These are phyloP conservation scores for Tetratostichococcus sp. DNA, from an alignment of 139 green algal genomes.

Conservation along the genomic window DNA sequence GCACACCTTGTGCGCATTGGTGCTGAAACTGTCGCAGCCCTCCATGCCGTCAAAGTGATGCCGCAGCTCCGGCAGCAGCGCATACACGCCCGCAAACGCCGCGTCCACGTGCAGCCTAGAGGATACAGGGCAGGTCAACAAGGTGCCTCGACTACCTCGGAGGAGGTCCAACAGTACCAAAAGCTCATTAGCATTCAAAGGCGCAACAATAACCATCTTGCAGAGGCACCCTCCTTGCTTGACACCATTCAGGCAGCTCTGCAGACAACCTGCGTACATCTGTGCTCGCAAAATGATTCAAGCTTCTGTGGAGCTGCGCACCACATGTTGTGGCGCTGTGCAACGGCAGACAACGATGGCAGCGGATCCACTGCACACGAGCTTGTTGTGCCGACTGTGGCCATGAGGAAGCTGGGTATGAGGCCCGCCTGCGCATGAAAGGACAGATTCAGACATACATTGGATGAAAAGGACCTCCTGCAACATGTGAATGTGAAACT, in stretches of 20 bases:
- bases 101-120: conserved; percentile 76
- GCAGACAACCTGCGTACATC: not conserved
- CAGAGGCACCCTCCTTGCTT: too few species aligned
- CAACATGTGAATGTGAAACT: too few species aligned
- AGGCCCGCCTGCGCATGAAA: conserved; percentile 31
- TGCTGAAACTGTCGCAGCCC: conserved; percentile 42
- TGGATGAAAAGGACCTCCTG: too few species aligned
- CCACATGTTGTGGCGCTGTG: conserved; percentile 18
- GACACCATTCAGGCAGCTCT: too few species aligned
- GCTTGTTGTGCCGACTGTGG: conserved; percentile 76
- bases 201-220: too few species aligned
- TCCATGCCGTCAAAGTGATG: conserved; percentile 57
- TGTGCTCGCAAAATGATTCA: too few species aligned
- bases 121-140: too few species aligned
- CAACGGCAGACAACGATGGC: conserved; percentile 22
- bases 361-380: conserved; percentile 70
- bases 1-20: conserved; percentile 67
- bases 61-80: conserved; percentile 59
- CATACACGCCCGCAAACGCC: conserved; percentile 67
- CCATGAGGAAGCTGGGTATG: conserved; percentile 65
- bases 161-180: too few species aligned
- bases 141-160: too few species aligned
- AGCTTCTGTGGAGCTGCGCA: too few species aligned
- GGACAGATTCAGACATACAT: too few species aligned
- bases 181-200: too few species aligned